Percentiles rank a stretch among this genome's conserved stretches.
phyloP scores from a whole-genome alignment of 164 flowering plant genomes.

The Umbilicus rupestris region DNA sequence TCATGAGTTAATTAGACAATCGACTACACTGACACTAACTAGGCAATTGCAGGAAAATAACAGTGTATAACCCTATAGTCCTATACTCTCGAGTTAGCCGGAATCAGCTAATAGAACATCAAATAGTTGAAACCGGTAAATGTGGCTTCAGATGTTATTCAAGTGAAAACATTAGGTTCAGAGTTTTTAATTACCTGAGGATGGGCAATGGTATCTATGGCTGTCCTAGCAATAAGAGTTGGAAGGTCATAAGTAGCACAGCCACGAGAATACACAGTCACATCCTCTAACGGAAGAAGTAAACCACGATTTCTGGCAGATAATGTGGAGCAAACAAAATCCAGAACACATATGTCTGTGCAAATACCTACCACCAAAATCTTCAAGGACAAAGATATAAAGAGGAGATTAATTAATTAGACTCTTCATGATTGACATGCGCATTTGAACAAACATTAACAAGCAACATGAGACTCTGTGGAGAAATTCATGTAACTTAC shows the following conservation, averaged over 20 bases:
- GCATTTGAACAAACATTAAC: neutral
- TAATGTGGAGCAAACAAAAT: conserved; percentile 63
- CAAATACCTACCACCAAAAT: conserved; percentile 85
- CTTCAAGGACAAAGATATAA: conserved; percentile 26
- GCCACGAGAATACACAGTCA: conserved; percentile 63
- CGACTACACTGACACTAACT: no score
- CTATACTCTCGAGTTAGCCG: neutral
- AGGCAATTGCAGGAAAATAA: no score
- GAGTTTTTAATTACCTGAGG: conserved; percentile 58
- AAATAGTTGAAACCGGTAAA: neutral
- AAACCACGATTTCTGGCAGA: conserved; percentile 76
- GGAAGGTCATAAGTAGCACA: conserved; percentile 90
- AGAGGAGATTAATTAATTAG: neutral
- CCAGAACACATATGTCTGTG: conserved; percentile 87
- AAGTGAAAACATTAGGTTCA: neutral
- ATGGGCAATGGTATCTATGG: conserved; percentile 51
- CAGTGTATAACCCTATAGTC: neutral
- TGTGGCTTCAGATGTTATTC: neutral
- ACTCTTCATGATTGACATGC: neutral
- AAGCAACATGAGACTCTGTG: neutral
- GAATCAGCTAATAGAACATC: neutral
- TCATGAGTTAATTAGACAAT: no score
- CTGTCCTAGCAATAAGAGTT: conserved; percentile 38
- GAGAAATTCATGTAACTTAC: conserved; percentile 19
- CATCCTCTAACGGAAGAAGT: conserved; percentile 63